These are phyloP conservation scores for Sporothrix brasiliensis DNA, from an alignment of 2,329 filamentous ascomycete species.

Conservation along the genomic window DNA sequence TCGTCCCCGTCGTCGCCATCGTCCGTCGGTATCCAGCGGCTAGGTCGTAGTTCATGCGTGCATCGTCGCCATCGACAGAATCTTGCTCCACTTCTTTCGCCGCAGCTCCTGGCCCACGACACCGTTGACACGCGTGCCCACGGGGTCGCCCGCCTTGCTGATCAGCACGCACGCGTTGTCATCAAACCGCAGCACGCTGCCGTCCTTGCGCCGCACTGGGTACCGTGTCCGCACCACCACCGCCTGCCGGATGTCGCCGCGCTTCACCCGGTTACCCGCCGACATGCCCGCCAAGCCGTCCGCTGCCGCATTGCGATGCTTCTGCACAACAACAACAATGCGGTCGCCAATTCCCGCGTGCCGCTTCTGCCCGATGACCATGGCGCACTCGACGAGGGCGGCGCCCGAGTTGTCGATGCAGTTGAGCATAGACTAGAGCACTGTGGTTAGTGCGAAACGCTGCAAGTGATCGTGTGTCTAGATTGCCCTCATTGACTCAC, in stretches of 20 bases:
- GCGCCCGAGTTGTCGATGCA: constrained; percentile 99
- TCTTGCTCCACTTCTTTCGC: constrained; percentile 97
- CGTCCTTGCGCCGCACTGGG: constrained; percentile 83
- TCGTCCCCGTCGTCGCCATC: background rate
- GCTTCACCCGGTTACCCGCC: constrained; percentile 87
- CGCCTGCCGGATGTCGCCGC: constrained; percentile 94
- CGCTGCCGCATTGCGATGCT: constrained; percentile 79
- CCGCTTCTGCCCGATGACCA: constrained; percentile 87
- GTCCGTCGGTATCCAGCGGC: background rate
- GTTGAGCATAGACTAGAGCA: constrained; percentile 82
- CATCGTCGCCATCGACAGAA: constrained; percentile 86
- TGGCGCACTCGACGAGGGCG: constrained; percentile 93
- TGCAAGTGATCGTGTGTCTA: background rate
- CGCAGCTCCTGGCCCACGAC: constrained; percentile 88
- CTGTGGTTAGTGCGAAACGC: background rate
- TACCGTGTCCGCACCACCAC: constrained; percentile 92
- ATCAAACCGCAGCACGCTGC: constrained; percentile 88
- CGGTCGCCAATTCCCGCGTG: constrained; percentile 91
- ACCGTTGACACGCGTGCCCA: constrained; percentile 88
- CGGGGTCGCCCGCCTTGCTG: constrained; percentile 94
- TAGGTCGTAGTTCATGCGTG: constrained; percentile 50
- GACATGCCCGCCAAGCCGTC: constrained; percentile 71
- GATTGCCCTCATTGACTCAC: constrained; percentile 45
- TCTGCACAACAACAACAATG: constrained; percentile 96
- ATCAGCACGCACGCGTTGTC: constrained; percentile 98